Evolutionary conservation across 345 rosid species (phyloP).

Genomic region (Crucihimalaya himalaica): DNA sequence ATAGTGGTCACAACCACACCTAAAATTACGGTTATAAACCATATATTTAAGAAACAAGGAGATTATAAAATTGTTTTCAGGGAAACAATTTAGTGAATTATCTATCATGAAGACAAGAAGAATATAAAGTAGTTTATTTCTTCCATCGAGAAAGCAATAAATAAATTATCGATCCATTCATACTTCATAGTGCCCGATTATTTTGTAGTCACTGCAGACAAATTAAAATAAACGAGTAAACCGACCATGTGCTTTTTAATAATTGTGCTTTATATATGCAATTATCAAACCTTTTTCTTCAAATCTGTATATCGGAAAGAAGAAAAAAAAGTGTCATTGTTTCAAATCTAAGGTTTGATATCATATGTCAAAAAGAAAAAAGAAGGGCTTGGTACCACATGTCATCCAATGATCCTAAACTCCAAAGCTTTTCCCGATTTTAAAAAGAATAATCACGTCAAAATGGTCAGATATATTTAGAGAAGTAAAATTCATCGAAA

Average conservation of each 20-base stretch:
- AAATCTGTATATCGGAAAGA: not conserved
- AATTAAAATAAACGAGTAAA: conserved; percentile 4
- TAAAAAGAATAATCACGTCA: too few relatives aligned
- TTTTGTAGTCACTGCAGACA: conserved; percentile 20
- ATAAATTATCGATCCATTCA: not conserved
- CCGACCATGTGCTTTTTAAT: not conserved
- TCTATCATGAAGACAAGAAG: not conserved
- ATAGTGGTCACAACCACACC: too few relatives aligned
- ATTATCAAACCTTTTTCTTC: not conserved
- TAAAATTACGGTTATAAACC: too few relatives aligned
- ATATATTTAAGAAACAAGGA: too few relatives aligned
- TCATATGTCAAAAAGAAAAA: not conserved
- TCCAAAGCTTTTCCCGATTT: not conserved
- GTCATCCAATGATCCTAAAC: not conserved
- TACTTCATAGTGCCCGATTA: not conserved
- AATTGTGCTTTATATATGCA: conserved; percentile 22
- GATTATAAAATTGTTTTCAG: too few relatives aligned
- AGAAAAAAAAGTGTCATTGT: not conserved
- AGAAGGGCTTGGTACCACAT: not conserved
- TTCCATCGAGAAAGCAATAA: not conserved
- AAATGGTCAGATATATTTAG: too few relatives aligned
- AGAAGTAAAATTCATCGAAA: too few relatives aligned
- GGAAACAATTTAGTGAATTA: not conserved
- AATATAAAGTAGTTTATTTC: not conserved
- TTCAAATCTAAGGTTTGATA: conserved; percentile 24